Conservation (phyloP, 768 basidiomycete species). For the Macrolepiota fuliginosa region DNA sequence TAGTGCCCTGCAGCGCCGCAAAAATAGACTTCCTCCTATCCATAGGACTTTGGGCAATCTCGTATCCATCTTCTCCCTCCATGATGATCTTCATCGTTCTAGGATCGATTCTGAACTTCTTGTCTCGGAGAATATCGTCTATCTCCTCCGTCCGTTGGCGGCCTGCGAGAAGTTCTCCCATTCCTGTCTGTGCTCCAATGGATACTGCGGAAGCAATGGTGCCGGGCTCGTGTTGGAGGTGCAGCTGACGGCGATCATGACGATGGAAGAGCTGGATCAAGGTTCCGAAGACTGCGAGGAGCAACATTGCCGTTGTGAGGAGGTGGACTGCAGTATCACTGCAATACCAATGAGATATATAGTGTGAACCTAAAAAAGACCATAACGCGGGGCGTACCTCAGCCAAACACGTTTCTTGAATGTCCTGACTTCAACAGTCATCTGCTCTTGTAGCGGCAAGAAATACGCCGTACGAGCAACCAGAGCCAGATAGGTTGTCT, state of each 20-base stretch:
- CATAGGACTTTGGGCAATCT: conserved; percentile 31
- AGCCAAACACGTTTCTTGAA: conserved; percentile 47
- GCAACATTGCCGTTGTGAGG: conserved; percentile 37
- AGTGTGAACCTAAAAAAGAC: not conserved
- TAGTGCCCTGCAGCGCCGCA: conserved; percentile 25
- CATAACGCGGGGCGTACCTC: conserved; percentile 29
- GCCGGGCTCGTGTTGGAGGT: conserved; percentile 45
- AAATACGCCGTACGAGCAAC: conserved; percentile 54
- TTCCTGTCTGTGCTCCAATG: conserved; percentile 48
- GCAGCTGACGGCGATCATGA: conserved; percentile 39
- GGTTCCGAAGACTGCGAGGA: conserved; percentile 41
- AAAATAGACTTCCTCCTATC: conserved; percentile 27
- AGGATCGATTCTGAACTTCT: conserved; percentile 50
- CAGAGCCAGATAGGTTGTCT: conserved; percentile 48
- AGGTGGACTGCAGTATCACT: conserved; percentile 45
- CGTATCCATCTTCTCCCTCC: conserved; percentile 51
- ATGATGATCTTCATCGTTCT: conserved; percentile 49
- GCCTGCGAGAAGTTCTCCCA: conserved; percentile 42
- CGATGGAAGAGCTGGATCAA: conserved; percentile 48
- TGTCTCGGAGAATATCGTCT: conserved; percentile 35
- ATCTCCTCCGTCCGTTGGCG: conserved; percentile 40
- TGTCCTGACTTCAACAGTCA: conserved; percentile 41
- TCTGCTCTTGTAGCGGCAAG: conserved; percentile 28
- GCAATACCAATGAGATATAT: not conserved
- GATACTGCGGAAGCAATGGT: conserved; percentile 58